Conservation (phyloP, 2,329 filamentous ascomycete genomes). For the Coniochaeta pulveracea region DNA sequence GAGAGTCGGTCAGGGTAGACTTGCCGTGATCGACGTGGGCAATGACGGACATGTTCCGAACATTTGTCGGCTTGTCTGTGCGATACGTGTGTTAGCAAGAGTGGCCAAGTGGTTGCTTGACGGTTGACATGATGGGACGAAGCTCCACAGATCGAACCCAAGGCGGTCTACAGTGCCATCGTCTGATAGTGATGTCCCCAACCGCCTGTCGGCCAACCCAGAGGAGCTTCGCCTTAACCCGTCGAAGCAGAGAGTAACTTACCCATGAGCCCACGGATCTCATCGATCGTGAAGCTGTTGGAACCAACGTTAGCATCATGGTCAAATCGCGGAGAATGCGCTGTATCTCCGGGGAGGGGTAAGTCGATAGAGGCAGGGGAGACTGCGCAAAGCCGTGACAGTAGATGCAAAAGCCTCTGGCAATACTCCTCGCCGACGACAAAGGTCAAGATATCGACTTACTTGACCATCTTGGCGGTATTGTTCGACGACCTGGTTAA, state of each 20-base stretch:
- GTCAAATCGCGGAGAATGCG: conserved; percentile 13
- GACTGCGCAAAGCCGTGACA: conserved; percentile 1
- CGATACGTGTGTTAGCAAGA: conserved; percentile 25
- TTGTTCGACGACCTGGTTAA: conserved; percentile 28
- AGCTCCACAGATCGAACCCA: neutral
- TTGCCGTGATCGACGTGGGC: conserved; percentile 99
- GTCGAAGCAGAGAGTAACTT: conserved; percentile 18
- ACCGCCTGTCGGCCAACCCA: too few relatives aligned
- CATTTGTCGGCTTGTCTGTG: conserved; percentile 71
- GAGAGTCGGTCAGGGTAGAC: conserved; percentile 98
- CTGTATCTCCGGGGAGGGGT: conserved; percentile 31
- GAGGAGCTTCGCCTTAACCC: too few relatives aligned
- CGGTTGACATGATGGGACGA: neutral
- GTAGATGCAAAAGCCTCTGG: neutral
- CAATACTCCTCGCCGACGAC: neutral
- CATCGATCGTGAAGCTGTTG: conserved; percentile 93
- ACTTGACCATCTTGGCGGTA: conserved; percentile 99
- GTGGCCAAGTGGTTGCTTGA: neutral
- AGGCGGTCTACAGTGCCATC: too few relatives aligned
- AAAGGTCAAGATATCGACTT: conserved; percentile 39
- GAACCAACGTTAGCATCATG: conserved; percentile 36
- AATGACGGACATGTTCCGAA: conserved; percentile 98
- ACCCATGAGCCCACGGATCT: conserved; percentile 68
- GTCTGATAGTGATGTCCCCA: too few relatives aligned
- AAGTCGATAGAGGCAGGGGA: conserved; percentile 9